A percentile compares a stretch with the other conserved stretches of the same genome.
These are phyloP conservation scores for Paxillus rubicundulus DNA, from an alignment of 768 basidiomycete species.

Conservation along the genomic window DNA sequence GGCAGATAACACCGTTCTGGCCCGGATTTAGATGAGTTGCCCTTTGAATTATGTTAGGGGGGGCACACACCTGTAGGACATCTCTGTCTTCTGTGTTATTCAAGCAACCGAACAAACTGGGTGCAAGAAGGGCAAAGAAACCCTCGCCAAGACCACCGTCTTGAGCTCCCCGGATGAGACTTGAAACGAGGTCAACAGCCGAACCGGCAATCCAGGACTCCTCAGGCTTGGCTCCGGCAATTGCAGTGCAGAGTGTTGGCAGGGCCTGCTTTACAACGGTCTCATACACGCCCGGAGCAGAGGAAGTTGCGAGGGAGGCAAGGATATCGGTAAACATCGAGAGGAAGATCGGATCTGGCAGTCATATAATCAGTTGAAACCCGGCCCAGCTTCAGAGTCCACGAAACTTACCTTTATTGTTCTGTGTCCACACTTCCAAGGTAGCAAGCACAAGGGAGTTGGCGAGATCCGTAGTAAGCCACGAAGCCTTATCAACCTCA, in stretches of 20 bases:
- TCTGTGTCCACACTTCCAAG: conserved; percentile 82
- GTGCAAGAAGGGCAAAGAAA: conserved; percentile 74
- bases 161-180: conserved; percentile 65
- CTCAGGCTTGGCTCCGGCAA: conserved; percentile 52
- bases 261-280: conserved; percentile 70
- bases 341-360: conserved; percentile 82
- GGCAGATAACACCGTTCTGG: conserved; percentile 77
- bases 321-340: conserved; percentile 84
- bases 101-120: conserved; percentile 70
- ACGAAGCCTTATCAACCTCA: conserved; percentile 66
- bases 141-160: conserved; percentile 71
- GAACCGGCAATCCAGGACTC: conserved; percentile 78
- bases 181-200: conserved; percentile 78
- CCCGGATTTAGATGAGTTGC: background rate
- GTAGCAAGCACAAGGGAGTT: conserved; percentile 61
- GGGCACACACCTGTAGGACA: conserved; percentile 58
- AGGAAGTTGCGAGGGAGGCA: conserved; percentile 61
- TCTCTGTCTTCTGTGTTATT: conserved; percentile 80
- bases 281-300: conserved; percentile 61
- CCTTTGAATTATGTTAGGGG: background rate
- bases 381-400: background rate
- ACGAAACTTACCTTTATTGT: conserved; percentile 66
- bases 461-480: conserved; percentile 69
- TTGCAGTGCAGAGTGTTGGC: conserved; percentile 66
- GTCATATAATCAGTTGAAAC: conserved; percentile 2